A percentile compares a stretch with the other conserved stretches of the same genome.
These are phyloP conservation scores for Hygrophoropsis aurantiaca DNA, from an alignment of 768 basidiomycete genomes.

Conservation along the genomic window DNA sequence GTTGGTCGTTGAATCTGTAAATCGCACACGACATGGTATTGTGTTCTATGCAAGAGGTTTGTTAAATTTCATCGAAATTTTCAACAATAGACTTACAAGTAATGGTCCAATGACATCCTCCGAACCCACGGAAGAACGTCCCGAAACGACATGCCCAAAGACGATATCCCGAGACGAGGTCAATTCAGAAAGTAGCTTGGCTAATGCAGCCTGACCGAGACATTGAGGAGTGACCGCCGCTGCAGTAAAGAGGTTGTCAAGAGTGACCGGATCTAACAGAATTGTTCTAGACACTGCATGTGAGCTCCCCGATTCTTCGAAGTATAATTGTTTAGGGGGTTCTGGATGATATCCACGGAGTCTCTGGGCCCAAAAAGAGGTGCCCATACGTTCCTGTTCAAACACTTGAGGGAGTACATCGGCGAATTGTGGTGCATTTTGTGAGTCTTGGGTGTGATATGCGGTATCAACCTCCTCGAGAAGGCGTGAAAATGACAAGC, in stretches of 20 bases:
- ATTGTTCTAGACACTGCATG: slow-evolving; percentile 11
- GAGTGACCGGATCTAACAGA: slow-evolving; percentile 6
- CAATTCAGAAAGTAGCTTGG: slow-evolving; percentile 23
- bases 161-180: slow-evolving; percentile 34
- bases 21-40: slow-evolving; percentile 41
- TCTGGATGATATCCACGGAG: slow-evolving; percentile 23
- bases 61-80: background rate
- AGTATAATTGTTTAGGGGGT: slow-evolving; percentile 10
- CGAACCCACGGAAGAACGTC: slow-evolving; percentile 38
- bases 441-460: slow-evolving; percentile 24
- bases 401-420: slow-evolving; percentile 37
- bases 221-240: slow-evolving; percentile 36
- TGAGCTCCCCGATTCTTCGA: slow-evolving; percentile 11
- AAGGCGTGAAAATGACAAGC: slow-evolving; percentile 38
- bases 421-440: slow-evolving; percentile 31
- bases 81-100: slow-evolving; percentile 32
- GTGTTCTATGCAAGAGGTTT: slow-evolving; percentile 36
- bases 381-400: slow-evolving; percentile 37
- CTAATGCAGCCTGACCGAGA: slow-evolving; percentile 32
- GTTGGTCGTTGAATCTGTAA: slow-evolving; percentile 25
- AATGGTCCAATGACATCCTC: slow-evolving; percentile 48
- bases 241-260: slow-evolving; percentile 13
- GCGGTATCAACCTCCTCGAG: slow-evolving; percentile 29
- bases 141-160: slow-evolving; percentile 48
- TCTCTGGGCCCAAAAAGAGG: slow-evolving; percentile 35